Evolutionary conservation across 1,284 basidiomycete species (phyloP).

Genomic region (Apiotrichum laibachii): DNA sequence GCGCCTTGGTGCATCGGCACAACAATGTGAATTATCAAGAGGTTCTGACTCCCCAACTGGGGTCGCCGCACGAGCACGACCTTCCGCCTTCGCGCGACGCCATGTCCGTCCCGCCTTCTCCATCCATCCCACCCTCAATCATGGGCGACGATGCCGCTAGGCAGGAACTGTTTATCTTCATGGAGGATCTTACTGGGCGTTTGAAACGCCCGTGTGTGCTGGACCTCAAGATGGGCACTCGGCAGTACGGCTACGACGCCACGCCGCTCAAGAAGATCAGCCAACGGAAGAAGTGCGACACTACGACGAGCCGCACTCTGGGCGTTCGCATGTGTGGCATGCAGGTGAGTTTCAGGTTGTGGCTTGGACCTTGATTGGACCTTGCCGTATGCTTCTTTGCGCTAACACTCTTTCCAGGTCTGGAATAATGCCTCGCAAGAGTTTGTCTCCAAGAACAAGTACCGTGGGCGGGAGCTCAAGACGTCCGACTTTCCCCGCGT

Average conservation of each 20-base stretch:
- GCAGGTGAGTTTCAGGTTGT: constrained; percentile 69
- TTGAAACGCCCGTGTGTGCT: constrained; percentile 92
- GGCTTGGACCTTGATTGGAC: background rate
- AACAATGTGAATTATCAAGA: background rate
- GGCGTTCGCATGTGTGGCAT: constrained; percentile 96
- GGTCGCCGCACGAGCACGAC: background rate
- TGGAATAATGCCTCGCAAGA: constrained; percentile 79
- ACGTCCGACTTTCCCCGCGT: constrained; percentile 79
- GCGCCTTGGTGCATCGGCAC: background rate
- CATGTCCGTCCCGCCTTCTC: constrained; percentile 33
- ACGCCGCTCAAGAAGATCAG: constrained; percentile 90
- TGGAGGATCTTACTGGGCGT: constrained; percentile 97
- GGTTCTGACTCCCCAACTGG: background rate
- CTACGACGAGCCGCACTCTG: constrained; percentile 84
- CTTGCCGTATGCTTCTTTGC: too few relatives aligned
- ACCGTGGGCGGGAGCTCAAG: constrained; percentile 85
- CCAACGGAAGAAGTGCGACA: constrained; percentile 96
- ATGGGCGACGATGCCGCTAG: constrained; percentile 59
- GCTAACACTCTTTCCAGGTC: constrained; percentile 58
- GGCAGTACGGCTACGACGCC: constrained; percentile 97
- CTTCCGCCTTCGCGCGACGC: background rate
- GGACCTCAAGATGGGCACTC: constrained; percentile 98
- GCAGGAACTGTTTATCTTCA: constrained; percentile 95
- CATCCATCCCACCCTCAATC: constrained; percentile 22
- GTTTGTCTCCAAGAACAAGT: constrained; percentile 95